These are phyloP conservation scores for Candida sanyaensis DNA, from an alignment of 1,139 yeast species.

Conservation along the genomic window DNA sequence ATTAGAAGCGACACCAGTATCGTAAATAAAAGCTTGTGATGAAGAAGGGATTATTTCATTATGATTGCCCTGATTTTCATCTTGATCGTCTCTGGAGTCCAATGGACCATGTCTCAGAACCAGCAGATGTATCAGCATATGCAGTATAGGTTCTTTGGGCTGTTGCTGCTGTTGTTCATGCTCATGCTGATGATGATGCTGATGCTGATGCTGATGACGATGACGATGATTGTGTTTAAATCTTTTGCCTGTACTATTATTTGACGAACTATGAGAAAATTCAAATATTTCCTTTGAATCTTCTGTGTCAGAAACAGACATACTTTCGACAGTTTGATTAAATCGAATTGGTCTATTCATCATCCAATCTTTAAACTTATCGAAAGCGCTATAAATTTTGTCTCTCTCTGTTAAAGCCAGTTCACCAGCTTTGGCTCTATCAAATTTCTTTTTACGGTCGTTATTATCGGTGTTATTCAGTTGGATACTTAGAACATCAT, in stretches of 20 bases:
- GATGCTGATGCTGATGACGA: constrained; percentile 1
- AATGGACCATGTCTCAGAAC: neutral
- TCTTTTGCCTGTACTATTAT: neutral
- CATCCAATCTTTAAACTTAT: constrained; percentile 1
- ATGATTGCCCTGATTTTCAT: neutral
- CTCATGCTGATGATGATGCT: constrained; percentile 1
- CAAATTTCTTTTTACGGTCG: constrained; percentile 3
- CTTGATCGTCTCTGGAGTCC: neutral
- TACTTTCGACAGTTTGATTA: neutral
- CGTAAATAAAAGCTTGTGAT: neutral
- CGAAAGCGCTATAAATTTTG: neutral
- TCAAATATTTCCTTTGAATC: constrained; percentile 11
- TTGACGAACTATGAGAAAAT: constrained; percentile 4
- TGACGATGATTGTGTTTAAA: neutral
- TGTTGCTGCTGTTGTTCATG: constrained; percentile 3
- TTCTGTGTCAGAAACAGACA: constrained; percentile 6
- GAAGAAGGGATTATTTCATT: neutral
- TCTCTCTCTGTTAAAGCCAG: neutral
- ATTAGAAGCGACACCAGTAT: neutral
- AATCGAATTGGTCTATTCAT: constrained; percentile 1
- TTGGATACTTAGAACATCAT: constrained; percentile 28
- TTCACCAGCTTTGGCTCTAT: constrained; percentile 1
- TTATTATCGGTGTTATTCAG: neutral
- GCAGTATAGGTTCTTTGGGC: neutral
- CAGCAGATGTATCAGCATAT: neutral